Conservation (phyloP, 768 basidiomycete genomes). For the Phallus indusiatus region DNA sequence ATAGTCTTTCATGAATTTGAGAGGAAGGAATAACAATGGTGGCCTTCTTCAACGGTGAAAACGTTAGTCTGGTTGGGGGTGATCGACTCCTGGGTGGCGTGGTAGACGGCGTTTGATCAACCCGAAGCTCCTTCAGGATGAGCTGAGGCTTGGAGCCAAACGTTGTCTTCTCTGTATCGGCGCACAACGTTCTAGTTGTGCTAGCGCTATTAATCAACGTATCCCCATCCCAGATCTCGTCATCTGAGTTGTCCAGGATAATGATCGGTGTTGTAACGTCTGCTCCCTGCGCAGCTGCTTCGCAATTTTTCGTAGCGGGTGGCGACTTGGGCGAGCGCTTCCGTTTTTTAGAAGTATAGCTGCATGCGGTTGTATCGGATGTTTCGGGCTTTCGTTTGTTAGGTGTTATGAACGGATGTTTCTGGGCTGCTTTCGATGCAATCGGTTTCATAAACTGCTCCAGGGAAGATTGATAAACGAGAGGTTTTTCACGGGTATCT, state of each 20-base stretch:
- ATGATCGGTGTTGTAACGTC: neutral
- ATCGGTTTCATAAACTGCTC: neutral
- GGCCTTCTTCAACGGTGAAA: neutral
- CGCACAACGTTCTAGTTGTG: neutral
- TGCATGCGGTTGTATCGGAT: neutral
- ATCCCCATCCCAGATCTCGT: neutral
- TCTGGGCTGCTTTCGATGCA: neutral
- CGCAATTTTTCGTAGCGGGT: neutral
- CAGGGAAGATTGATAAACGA: neutral
- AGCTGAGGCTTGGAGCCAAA: neutral
- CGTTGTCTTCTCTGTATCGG: neutral
- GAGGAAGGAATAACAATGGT: neutral
- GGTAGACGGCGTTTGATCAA: neutral
- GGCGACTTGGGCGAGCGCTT: neutral
- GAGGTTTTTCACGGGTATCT: neutral
- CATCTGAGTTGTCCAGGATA: neutral
- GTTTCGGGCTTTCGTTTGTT: neutral
- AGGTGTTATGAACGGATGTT: neutral
- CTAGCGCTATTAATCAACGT: neutral
- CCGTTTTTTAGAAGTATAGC: neutral
- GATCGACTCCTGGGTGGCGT: neutral
- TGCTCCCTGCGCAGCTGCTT: neutral
- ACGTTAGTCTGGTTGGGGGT: neutral
- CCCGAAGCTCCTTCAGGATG: neutral
- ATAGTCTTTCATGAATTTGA: neutral